Evolutionary conservation across 345 rosid genomes (phyloP).

Genomic region (Rhodamnia rubescens): DNA sequence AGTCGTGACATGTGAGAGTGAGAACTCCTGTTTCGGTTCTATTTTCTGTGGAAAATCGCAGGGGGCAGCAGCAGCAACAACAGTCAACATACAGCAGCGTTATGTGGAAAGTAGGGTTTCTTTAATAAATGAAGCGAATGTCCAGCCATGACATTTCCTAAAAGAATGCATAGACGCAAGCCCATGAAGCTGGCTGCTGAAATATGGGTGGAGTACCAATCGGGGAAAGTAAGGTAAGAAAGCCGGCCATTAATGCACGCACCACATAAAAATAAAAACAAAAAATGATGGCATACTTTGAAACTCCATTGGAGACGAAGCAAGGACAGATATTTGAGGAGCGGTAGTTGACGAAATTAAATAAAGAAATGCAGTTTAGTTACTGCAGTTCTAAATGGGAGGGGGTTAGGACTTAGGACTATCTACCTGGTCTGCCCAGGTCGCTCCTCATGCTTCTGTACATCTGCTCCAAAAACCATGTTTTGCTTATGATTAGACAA

Average conservation of each 20-base stretch:
- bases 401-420: background rate
- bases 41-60: background rate
- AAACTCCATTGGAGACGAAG: background rate
- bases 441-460: conserved; percentile 82
- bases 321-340: background rate
- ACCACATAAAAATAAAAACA: background rate
- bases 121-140: background rate
- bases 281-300: background rate
- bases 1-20: background rate
- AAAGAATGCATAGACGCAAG: background rate
- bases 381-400: background rate
- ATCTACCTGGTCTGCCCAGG: conserved; percentile 53
- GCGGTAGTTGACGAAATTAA: background rate
- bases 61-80: background rate
- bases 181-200: background rate
- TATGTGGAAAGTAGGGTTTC: background rate
- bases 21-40: background rate
- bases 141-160: background rate
- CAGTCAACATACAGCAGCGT: background rate
- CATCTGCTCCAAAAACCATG: conserved; percentile 41
- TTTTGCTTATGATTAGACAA: background rate
- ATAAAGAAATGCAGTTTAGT: background rate
- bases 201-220: background rate
- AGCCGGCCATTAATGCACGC: background rate
- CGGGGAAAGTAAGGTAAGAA: background rate